Evolutionary conservation across 148 eudicot species (phyloP).

Genomic region (Spergularia bocconei): DNA sequence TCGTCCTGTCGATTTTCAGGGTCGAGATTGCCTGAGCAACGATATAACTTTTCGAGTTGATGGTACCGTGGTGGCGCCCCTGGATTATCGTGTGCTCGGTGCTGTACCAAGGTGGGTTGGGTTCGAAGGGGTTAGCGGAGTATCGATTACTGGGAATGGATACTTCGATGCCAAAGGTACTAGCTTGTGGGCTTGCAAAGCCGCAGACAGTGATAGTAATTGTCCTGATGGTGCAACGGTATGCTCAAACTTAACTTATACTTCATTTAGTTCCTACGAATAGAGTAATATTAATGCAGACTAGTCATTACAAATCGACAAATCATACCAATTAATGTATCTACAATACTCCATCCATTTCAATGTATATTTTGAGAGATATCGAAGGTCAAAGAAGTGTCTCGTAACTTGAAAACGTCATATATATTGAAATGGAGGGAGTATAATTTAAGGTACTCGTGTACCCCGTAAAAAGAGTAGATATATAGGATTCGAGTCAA

Average conservation of each 20-base stretch:
- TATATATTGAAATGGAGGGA: no score
- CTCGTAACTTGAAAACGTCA: no score
- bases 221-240: constrained; percentile 56
- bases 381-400: no score
- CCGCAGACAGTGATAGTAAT: constrained; percentile 19
- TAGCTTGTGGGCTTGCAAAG: constrained; percentile 48
- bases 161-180: constrained; percentile 48
- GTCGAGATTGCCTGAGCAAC: constrained; percentile 26
- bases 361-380: no score
- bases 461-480: no score
- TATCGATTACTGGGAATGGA: constrained; percentile 34
- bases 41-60: constrained; percentile 31
- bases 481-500: no score
- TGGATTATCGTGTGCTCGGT: constrained; percentile 32
- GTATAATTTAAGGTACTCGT: no score
- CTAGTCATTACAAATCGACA: no score
- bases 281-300: no score
- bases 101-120: constrained; percentile 32
- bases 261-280: background rate
- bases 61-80: constrained; percentile 55
- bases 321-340: no score
- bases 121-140: constrained; percentile 34
- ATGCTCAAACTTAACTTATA: constrained; percentile 8
- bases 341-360: no score
- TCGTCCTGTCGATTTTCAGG: constrained; percentile 25